These are phyloP conservation scores for Nemania bipapillata DNA, from an alignment of 2,329 filamentous ascomycete species.

Conservation along the genomic window DNA sequence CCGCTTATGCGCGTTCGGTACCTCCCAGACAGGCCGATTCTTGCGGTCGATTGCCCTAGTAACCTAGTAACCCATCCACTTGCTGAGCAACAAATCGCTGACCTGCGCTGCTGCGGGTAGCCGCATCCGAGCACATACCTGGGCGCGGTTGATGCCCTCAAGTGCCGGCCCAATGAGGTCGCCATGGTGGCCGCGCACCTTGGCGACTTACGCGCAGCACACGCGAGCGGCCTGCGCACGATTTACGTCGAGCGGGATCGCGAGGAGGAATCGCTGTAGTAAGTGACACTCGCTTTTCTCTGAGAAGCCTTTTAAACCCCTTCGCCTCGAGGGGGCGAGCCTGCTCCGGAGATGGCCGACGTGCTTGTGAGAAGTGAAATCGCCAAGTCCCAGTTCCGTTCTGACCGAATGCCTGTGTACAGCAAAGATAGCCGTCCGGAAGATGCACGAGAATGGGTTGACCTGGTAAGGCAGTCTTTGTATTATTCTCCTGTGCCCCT, in stretches of 20 bases:
- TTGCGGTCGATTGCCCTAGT: too few relatives aligned
- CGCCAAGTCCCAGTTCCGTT: slow-evolving; percentile 1
- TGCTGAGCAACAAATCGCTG: too few relatives aligned
- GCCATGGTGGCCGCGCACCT: slow-evolving; percentile 83
- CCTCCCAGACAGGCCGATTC: background rate
- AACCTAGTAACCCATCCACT: too few relatives aligned
- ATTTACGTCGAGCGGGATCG: slow-evolving; percentile 69
- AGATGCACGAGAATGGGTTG: slow-evolving; percentile 69
- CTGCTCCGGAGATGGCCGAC: background rate
- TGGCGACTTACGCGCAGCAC: slow-evolving; percentile 73
- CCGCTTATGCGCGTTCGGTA: background rate
- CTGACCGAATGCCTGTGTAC: slow-evolving; percentile 10
- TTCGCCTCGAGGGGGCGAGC: background rate
- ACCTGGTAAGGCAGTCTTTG: slow-evolving; percentile 56
- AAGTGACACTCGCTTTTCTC: slow-evolving; percentile 13
- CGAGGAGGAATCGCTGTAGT: slow-evolving; percentile 70
- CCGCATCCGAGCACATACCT: slow-evolving; percentile 74
- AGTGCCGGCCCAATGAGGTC: slow-evolving; percentile 68
- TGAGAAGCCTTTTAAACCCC: slow-evolving; percentile 2
- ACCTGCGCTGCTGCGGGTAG: slow-evolving; percentile 39
- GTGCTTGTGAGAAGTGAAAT: slow-evolving; percentile 7
- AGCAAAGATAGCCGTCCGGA: slow-evolving; percentile 62
- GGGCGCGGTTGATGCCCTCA: slow-evolving; percentile 71
- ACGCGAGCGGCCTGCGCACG: slow-evolving; percentile 71
- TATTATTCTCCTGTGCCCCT: background rate